Evolutionary conservation across 2,329 filamentous ascomycete species (phyloP), one percentile per base, ranked within the genome.

Genomic region (Clarireedia monteithiana): DNA sequence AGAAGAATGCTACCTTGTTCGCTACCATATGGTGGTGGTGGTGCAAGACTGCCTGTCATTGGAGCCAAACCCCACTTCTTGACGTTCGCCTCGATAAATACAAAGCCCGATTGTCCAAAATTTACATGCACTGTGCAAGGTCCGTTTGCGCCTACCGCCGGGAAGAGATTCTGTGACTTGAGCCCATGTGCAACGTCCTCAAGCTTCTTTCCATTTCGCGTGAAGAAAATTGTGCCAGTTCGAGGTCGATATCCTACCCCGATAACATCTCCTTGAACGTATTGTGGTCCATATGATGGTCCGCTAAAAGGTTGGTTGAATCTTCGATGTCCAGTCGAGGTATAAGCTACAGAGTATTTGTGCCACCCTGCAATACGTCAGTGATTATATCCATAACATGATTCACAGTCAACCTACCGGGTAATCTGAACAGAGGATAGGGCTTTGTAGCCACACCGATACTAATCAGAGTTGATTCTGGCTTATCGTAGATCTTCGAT

Each of bases 61-160:
- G 94, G 94, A 48, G 94, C 94, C 55, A 99, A 77, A 2, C 94
- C 94, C 94, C 94, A 99, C 77, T 97, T 99, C 83, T 99, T 99
- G 59, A 99, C 94, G 67, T 99, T 99, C 60, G 92, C 94, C 73
- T 99, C 94, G 65, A 99, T 97, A 68, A 97, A 99, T 49, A 99
- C 94, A 68, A 97, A 99, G 36, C 94, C 94, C 68, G 94, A 89
- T 70, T 99, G 94, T 6, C 94, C 94, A 70, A 99, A 95, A 71
- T 99, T 99, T 69, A 97, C 94, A 69, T 99, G 92, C 1, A 99
- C 83, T 34, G 86, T 86, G 66, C 89, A 91, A 15, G 94, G 94
- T 0, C 94, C 94, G 68, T 94, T 96, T 56, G 94, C 91, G 45
- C 94, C 94, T n/a, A 99, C 83, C 0, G 94, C 94, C 1, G 94